Evolutionary conservation across 2,329 filamentous ascomycete genomes (phyloP), one percentile per base, ranked within the genome.

Genomic region (Capronia americana): DNA sequence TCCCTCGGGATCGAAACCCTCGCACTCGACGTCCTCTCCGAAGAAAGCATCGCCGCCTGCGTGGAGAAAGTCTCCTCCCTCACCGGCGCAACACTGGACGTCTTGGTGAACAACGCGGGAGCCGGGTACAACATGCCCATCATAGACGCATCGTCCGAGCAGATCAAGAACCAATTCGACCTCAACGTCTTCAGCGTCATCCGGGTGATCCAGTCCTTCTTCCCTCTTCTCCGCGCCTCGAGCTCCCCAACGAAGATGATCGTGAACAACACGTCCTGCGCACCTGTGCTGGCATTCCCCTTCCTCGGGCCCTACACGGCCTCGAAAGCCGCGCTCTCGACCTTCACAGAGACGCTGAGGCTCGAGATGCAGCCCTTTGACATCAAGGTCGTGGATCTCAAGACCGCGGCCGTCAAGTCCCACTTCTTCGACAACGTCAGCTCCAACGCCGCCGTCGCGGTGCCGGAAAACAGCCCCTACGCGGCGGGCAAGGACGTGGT

Each of bases 271-370:
- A 71, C 65, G 5, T 76, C 74, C 1, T 58, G 74, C 44, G 71
- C 66, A 0, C 30, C 51, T 12, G 54, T 55, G 20, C 10, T 51
- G 38, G 63, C 73, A 63, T 57, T 74, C 63, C 78, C 79, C 1
- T 79, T 72, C 53, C 73, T 76, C 28, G 72, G 70, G 32, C 61
- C 75, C 54, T 79, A 78, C 55, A 73, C 66, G 28, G 75, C 71
- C 34, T 77, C 82, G 41, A 88, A 88, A 74, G 86, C 85, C 0
- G 86, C 86, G 1, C 72, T 87, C 24, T 84, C 87, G 72, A 78
- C 80, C 0, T 87, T 85, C 73, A 84, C 81, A 63, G 81, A 87
- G 64, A 85, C 83, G 0, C 74, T 78, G 17, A 74, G 77, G 14
- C 65, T 76, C 10, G 77, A 79, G 64, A 51, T 79, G 17, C 62